These are phyloP conservation scores for Pseudoperonospora humuli DNA, from an alignment of 352 stramenopile genomes.

Conservation along the genomic window DNA sequence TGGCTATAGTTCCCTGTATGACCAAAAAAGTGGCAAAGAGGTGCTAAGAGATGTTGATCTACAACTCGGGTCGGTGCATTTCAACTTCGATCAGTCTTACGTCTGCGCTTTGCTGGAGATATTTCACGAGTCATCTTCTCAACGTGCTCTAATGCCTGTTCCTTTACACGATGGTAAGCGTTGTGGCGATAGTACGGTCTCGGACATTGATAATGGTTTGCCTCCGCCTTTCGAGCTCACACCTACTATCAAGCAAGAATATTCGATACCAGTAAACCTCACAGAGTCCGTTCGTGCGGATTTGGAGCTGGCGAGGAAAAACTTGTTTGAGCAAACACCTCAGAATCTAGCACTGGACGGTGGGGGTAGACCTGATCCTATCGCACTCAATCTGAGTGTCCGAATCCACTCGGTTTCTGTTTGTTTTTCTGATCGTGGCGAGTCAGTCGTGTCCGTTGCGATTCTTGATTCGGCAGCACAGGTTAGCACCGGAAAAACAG, in stretches of 20 bases:
- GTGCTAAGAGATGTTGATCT: constrained; percentile 53
- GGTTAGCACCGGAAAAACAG: constrained; percentile 21
- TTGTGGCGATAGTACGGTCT: constrained; percentile 5
- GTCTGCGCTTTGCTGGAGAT: constrained; percentile 69
- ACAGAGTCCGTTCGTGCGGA: constrained; percentile 77
- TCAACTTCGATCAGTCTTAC: constrained; percentile 83
- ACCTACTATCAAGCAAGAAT: constrained; percentile 57
- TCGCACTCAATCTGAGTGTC: constrained; percentile 35
- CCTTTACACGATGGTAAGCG: constrained; percentile 12
- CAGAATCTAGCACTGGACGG: background rate
- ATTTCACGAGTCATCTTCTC: constrained; percentile 58
- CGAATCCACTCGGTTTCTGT: constrained; percentile 71
- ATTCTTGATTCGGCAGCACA: constrained; percentile 46
- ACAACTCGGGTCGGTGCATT: constrained; percentile 63
- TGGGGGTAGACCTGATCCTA: constrained; percentile 1
- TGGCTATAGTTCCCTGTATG: constrained; percentile 44
- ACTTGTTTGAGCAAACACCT: constrained; percentile 32
- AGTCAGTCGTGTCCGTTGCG: constrained; percentile 56
- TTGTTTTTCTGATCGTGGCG: constrained; percentile 65
- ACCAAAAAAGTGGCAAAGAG: constrained; percentile 51
- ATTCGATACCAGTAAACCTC: constrained; percentile 57
- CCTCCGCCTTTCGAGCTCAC: constrained; percentile 54
- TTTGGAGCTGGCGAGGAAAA: constrained; percentile 66
- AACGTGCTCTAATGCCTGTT: constrained; percentile 27
- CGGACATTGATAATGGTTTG: constrained; percentile 20